These are phyloP conservation scores for Trichoderma virens DNA, from an alignment of 495 filamentous ascomycete species.

Conservation along the genomic window DNA sequence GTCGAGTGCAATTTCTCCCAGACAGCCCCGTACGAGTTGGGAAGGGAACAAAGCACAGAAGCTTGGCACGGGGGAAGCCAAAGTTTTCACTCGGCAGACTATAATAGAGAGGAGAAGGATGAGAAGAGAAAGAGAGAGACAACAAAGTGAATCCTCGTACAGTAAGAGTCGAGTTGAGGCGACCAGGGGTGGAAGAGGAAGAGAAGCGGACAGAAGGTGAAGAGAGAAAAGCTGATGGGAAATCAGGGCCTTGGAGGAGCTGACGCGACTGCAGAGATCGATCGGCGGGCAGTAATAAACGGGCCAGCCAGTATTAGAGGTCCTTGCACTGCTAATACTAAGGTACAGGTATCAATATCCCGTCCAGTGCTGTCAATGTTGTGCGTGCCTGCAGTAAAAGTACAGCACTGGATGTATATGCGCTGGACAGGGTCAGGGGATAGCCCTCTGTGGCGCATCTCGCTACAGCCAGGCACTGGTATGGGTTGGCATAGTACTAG, in stretches of 20 bases:
- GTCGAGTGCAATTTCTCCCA: conserved; percentile 1
- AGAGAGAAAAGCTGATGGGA: neutral
- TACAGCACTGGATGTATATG: neutral
- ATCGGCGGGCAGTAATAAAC: conserved; percentile 1
- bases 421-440: neutral
- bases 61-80: neutral
- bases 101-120: neutral
- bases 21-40: neutral
- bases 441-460: neutral
- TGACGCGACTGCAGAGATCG: conserved; percentile 6
- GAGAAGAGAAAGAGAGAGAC: too few species aligned
- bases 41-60: neutral
- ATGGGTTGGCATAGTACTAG: neutral
- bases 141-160: too few species aligned
- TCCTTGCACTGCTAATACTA: neutral
- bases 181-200: neutral
- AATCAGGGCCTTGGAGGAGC: neutral
- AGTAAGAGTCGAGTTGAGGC: too few species aligned
- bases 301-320: neutral
- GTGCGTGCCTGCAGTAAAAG: too few species aligned
- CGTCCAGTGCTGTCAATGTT: too few species aligned
- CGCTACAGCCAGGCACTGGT: neutral
- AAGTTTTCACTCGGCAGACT: neutral
- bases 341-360: too few species aligned
- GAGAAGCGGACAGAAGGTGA: neutral